Evolutionary conservation across 495 filamentous ascomycete genomes (phyloP).

Genomic region (Extremus antarcticus): DNA sequence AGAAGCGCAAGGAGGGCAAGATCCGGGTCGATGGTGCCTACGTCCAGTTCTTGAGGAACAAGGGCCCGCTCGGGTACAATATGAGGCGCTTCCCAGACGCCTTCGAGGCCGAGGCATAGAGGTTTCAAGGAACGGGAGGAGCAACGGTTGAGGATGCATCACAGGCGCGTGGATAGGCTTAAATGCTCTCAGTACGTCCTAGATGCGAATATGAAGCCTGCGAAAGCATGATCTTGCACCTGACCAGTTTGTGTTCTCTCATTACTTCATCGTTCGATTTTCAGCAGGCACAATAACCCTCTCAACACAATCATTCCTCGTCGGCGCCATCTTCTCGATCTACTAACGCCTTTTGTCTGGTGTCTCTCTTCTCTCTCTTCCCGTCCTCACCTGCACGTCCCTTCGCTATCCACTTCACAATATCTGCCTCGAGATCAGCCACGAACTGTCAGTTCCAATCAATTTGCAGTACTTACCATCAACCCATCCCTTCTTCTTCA

Average conservation of each 20-base stretch:
- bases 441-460: too few relatives aligned
- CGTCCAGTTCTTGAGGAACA: slow-evolving; percentile 92
- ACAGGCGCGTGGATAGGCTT: background rate
- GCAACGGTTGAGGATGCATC: background rate
- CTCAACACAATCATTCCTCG: background rate
- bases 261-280: too few relatives aligned
- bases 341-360: too few relatives aligned
- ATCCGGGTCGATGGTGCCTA: slow-evolving; percentile 95
- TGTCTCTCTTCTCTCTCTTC: background rate
- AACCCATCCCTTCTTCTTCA: background rate
- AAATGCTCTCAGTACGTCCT: background rate
- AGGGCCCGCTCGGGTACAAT: slow-evolving; percentile 76
- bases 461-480: background rate
- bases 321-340: background rate
- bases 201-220: background rate
- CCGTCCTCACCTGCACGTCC: background rate
- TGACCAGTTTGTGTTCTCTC: background rate
- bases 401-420: background rate
- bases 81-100: slow-evolving; percentile 86
- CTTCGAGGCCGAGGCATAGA: slow-evolving; percentile 42
- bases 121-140: background rate
- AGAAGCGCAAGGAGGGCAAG: slow-evolving; percentile 79
- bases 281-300: background rate
- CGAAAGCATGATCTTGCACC: background rate
- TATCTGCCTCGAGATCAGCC: too few relatives aligned